Conservation (phyloP, 805 yeast species). For the Nakazawaea anatomiae region DNA sequence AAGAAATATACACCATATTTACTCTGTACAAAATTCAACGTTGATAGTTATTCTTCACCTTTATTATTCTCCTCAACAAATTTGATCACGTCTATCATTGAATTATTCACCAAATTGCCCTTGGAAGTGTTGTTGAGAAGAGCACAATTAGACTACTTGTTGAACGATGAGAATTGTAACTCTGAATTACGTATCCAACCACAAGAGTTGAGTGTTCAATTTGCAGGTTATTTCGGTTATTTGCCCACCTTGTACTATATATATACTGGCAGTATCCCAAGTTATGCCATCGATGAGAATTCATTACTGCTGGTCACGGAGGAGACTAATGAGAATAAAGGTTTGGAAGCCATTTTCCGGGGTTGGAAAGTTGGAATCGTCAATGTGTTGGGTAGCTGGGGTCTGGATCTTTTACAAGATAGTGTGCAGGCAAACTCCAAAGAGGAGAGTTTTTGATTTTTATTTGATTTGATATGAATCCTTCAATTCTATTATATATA, state of each 20-base stretch:
- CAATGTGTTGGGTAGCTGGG: slow-evolving; percentile 80
- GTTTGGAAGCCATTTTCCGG: slow-evolving; percentile 56
- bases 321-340: slow-evolving; percentile 35
- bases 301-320: slow-evolving; percentile 12
- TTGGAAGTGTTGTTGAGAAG: slow-evolving; percentile 81
- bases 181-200: slow-evolving; percentile 37
- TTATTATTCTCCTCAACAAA: slow-evolving; percentile 51
- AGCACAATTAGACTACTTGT: slow-evolving; percentile 68
- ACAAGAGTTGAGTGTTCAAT: slow-evolving; percentile 52
- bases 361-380: slow-evolving; percentile 90
- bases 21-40: slow-evolving; percentile 51
- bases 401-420: slow-evolving; percentile 53
- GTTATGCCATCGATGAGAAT: slow-evolving; percentile 18
- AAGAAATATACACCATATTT: slow-evolving; percentile 62
- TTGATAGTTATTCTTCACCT: slow-evolving; percentile 64
- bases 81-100: slow-evolving; percentile 56
- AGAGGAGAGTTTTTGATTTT: slow-evolving; percentile 32
- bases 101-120: slow-evolving; percentile 74
- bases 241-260: slow-evolving; percentile 48
- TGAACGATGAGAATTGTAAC: slow-evolving; percentile 32
- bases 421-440: slow-evolving; percentile 37
- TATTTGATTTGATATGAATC: neutral
- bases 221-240: slow-evolving; percentile 50
- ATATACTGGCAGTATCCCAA: slow-evolving; percentile 28
- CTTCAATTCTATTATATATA: neutral